These are phyloP conservation scores for Geotrichum siamense DNA, from an alignment of 1,139 yeast species.

Conservation along the genomic window DNA sequence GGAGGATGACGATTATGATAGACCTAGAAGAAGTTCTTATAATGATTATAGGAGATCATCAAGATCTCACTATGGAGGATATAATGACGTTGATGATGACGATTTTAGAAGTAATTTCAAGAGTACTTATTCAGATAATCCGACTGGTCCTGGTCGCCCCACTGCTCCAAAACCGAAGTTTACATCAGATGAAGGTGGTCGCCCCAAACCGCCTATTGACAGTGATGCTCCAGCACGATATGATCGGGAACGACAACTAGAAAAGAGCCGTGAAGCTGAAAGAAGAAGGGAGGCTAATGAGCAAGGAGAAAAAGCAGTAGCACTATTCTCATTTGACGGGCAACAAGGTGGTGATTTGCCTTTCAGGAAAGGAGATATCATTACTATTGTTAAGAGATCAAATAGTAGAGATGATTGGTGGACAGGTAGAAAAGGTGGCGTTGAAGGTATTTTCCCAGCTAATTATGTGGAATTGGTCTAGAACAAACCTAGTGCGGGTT, in stretches of 20 bases:
- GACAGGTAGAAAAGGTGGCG: constrained; percentile 84
- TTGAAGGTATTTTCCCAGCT: constrained; percentile 93
- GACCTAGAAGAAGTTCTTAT: background rate
- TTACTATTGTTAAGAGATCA: constrained; percentile 75
- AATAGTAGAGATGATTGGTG: constrained; percentile 96
- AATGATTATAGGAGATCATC: constrained; percentile 1
- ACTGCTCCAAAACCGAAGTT: constrained; percentile 45
- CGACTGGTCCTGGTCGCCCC: constrained; percentile 19
- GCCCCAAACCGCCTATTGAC: constrained; percentile 4
- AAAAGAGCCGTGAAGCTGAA: constrained; percentile 16
- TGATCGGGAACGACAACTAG: constrained; percentile 24
- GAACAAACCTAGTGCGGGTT: too few relatives aligned
- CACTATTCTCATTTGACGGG: constrained; percentile 79
- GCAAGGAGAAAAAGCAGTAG: constrained; percentile 73
- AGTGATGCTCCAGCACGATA: constrained; percentile 21
- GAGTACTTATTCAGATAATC: constrained; percentile 29
- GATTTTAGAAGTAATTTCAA: constrained; percentile 20
- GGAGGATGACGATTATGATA: constrained; percentile 16
- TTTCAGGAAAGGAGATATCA: constrained; percentile 92
- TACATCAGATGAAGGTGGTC: background rate
- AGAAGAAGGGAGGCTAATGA: constrained; percentile 26
- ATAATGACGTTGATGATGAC: constrained; percentile 5
- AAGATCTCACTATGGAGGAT: constrained; percentile 1
- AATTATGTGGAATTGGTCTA: constrained; percentile 78
- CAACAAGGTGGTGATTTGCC: constrained; percentile 88